Conservation (phyloP, 495 filamentous ascomycete genomes). For the Annulohypoxylon maeteangense region DNA sequence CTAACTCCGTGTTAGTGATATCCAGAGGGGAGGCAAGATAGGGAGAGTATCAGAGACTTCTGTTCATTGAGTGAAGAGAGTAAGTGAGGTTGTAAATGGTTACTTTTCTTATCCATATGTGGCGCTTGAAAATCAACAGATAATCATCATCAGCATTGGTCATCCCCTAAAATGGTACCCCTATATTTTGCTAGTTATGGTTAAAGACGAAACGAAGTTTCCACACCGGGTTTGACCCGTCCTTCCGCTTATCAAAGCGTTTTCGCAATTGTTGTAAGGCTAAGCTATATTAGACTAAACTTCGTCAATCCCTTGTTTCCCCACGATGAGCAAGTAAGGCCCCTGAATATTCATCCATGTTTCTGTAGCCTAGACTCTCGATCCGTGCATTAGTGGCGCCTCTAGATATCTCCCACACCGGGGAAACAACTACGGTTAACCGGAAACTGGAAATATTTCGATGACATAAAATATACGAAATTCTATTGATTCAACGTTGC, state of each 20-base stretch:
- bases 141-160: conserved; percentile 16
- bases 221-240: background rate
- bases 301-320: conserved; percentile 2
- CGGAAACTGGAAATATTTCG: conserved; percentile 37
- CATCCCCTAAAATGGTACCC: background rate
- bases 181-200: background rate
- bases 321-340: conserved; percentile 9
- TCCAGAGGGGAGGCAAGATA: background rate
- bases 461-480: conserved; percentile 1
- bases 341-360: conserved; percentile 9
- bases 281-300: background rate
- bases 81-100: background rate
- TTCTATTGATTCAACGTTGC: conserved; percentile 22
- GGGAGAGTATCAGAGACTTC: background rate
- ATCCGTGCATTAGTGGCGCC: conserved; percentile 6
- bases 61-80: background rate
- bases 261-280: no score
- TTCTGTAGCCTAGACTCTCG: conserved; percentile 6
- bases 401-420: conserved; percentile 13
- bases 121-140: no score
- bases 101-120: no score
- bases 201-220: background rate
- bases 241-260: no score
- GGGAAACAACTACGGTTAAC: conserved; percentile 20
- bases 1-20: background rate